These are phyloP conservation scores for Gracilaria domingensis DNA, from an alignment of 23 red algal species.

Conservation along the genomic window DNA sequence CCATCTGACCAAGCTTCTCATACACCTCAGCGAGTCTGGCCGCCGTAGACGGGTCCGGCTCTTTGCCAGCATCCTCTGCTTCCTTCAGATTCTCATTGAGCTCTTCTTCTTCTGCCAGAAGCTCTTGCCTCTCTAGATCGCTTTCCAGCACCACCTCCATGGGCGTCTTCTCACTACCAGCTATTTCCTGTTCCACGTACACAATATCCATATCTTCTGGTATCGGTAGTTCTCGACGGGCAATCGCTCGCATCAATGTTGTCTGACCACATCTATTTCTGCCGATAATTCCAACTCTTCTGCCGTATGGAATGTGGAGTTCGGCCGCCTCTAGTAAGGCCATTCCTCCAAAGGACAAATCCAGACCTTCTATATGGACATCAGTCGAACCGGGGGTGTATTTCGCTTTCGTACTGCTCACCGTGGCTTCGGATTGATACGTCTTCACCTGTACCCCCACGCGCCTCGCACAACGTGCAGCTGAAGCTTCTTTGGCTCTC, in stretches of 20 bases:
- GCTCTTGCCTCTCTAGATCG: slow-evolving; percentile 76
- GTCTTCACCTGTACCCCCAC: slow-evolving; percentile 72
- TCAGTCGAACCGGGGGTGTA: slow-evolving; percentile 70
- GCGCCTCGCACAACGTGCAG: slow-evolving; percentile 67
- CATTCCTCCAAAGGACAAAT: slow-evolving; percentile 84
- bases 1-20: slow-evolving; percentile 79
- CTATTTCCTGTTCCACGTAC: slow-evolving; percentile 93
- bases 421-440: slow-evolving; percentile 68
- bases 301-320: slow-evolving; percentile 84
- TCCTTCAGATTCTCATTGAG: slow-evolving; percentile 39
- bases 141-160: slow-evolving; percentile 85
- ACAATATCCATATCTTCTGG: slow-evolving; percentile 87
- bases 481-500: slow-evolving; percentile 66
- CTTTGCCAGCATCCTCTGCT: slow-evolving; percentile 69
- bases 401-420: slow-evolving; percentile 67
- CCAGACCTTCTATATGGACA: slow-evolving; percentile 86
- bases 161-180: slow-evolving; percentile 83
- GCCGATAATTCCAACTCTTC: slow-evolving; percentile 88
- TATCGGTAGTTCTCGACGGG: slow-evolving; percentile 89
- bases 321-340: slow-evolving; percentile 70
- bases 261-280: slow-evolving; percentile 96
- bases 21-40: slow-evolving; percentile 84
- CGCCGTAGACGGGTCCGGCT: slow-evolving; percentile 36
- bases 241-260: slow-evolving; percentile 91
- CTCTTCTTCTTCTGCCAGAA: slow-evolving; percentile 81